phyloP scores from a whole-genome alignment of 2,329 filamentous ascomycete species.

The Diaporthe humulicola region DNA sequence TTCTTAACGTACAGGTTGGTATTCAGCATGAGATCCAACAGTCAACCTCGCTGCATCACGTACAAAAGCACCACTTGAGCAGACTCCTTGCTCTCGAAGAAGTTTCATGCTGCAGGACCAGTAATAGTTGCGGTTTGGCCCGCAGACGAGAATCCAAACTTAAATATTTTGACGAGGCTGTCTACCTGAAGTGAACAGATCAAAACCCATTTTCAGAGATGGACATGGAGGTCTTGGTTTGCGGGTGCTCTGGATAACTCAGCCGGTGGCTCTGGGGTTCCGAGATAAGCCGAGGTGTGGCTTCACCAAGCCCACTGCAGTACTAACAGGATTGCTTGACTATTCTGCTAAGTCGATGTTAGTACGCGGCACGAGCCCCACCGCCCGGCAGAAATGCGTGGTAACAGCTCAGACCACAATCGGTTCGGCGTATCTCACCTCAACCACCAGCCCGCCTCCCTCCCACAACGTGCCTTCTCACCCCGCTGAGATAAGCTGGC shows the following conservation, averaged over 20 bases:
- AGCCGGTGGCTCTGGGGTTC: not conserved
- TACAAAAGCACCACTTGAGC: not conserved
- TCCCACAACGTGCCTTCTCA: not conserved
- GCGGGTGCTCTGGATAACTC: slow-evolving; percentile 9
- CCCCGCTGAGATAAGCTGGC: slow-evolving; percentile 1
- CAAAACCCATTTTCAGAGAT: not conserved
- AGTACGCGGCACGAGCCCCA: not conserved
- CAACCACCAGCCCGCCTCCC: not conserved
- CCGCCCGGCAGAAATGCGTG: slow-evolving; percentile 9
- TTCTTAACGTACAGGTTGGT: no score
- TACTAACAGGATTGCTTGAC: fast-evolving
- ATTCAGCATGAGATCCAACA: no score
- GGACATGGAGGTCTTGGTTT: no score
- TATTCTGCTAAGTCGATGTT: fast-evolving
- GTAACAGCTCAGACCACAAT: slow-evolving; percentile 19
- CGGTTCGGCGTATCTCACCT: not conserved
- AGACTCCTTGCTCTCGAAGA: no score
- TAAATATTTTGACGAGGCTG: not conserved
- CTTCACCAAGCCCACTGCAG: fast-evolving
- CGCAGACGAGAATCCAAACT: not conserved
- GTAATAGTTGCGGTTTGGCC: not conserved
- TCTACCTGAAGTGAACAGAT: not conserved
- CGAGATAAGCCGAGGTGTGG: not conserved
- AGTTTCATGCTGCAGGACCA: no score
- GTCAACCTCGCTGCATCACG: not conserved